Percentiles rank a stretch among this genome's conserved stretches.
These are phyloP conservation scores for Glycine latifolia DNA, from an alignment of 306 rosid genomes.

Conservation along the genomic window DNA sequence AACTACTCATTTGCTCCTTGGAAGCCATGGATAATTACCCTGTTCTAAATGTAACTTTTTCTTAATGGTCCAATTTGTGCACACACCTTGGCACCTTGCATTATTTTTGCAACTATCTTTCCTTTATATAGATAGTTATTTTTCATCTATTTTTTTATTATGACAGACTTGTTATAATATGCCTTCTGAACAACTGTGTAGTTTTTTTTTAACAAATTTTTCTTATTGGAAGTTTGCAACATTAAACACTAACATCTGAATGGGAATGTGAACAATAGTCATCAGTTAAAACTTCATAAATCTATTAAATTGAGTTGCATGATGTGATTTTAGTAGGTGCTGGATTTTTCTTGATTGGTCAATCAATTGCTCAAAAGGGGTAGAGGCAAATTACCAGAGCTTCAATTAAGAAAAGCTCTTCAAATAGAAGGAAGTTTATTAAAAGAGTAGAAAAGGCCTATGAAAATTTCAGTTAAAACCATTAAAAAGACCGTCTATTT, in stretches of 20 bases:
- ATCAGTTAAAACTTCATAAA: neutral
- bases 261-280: neutral
- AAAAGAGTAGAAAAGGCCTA: neutral
- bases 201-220: neutral
- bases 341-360: conserved; percentile 20
- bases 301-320: neutral
- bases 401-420: neutral
- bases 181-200: too few species aligned
- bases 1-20: neutral
- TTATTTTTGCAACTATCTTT: too few species aligned
- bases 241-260: neutral
- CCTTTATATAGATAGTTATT: too few species aligned
- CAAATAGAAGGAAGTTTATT: neutral
- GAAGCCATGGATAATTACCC: too few species aligned
- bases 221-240: neutral
- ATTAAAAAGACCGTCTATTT: neutral
- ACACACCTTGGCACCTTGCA: too few species aligned
- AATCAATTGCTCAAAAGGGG: neutral
- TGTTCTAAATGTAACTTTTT: too few species aligned
- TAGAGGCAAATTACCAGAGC: neutral
- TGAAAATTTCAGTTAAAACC: conserved; percentile 10
- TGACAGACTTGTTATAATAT: too few species aligned
- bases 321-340: neutral
- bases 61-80: too few species aligned
- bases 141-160: too few species aligned